Base-by-base conservation (phyloP, 2,329 filamentous ascomycete species). In the Colletotrichum trifolii region DNA sequence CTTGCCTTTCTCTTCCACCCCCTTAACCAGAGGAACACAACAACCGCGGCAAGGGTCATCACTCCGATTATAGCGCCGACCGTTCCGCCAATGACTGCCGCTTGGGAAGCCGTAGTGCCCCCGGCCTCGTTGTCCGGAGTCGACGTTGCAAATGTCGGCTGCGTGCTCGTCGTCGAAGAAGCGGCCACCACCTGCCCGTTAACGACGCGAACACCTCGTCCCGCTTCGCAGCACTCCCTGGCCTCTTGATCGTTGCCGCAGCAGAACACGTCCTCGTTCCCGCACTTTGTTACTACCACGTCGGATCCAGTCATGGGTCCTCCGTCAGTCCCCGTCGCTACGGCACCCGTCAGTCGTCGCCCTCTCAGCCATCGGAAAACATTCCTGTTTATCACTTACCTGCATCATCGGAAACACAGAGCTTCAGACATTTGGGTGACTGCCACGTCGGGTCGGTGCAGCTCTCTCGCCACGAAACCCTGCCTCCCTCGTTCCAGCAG, bases 391-490 rank as follows among this genome's bases (percentile, higher is more conserved):
- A 25, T 25, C 25, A 35, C 39, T 54, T 45, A 54, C 52, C 13
- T 17, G 8, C 2, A 12, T 42, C 46, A 13, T 48, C 54, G 0
- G 38, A 39, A 1, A 43, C 6, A n/a, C 69, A 72, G 6, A 72
- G 48, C 55, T 69, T 68, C 15, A 69, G 10, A 53, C 70, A 71
- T 13, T 53, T 68, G 1, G 68, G 69, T 47, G 61, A 64, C 38
- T 69, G 15, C 69, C 69, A 72, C 25, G 70, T 69, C 11, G 58
- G 62, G 34, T 71, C 70, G 5, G 69, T 70, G 15, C 54, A 58
- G 8, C 54, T 58, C 45, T 58, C 46, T 1, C 54, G 45, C 54
- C 54, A 57, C 8, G 50, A 64, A 65, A 40, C 54, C 55, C 49
- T 63, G 54, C 42, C 66, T 52, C 57, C 64, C 33, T 34, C 15